phyloP scores from a whole-genome alignment of 2,329 filamentous ascomycete genomes.

The Diaporthe aspalathi region DNA sequence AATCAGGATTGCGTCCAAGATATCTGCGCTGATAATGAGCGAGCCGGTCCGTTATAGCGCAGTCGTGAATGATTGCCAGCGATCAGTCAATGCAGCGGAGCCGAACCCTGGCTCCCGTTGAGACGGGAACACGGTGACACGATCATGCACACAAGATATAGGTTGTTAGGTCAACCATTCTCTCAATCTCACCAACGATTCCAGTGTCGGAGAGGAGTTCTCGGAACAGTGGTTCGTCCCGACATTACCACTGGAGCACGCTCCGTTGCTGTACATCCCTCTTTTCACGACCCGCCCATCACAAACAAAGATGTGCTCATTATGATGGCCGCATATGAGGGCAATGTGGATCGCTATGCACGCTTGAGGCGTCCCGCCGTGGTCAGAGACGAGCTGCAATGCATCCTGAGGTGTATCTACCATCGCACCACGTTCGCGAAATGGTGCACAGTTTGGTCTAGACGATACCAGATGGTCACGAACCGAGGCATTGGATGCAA shows the following conservation, averaged over 20 bases:
- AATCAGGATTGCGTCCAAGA: neutral
- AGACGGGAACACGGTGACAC: neutral
- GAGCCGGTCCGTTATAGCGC: neutral
- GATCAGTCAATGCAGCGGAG: neutral
- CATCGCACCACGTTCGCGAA: neutral
- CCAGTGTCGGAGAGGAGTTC: neutral
- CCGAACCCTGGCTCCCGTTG: neutral
- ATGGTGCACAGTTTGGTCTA: neutral
- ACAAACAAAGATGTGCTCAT: constrained; percentile 10
- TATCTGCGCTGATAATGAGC: neutral
- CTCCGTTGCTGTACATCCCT: neutral
- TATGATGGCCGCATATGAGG: constrained; percentile 18
- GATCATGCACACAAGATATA: neutral
- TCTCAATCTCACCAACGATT: constrained; percentile 11
- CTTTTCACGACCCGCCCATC: neutral
- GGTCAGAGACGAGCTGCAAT: neutral
- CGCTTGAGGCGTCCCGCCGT: neutral
- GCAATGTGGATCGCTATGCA: constrained; percentile 12
- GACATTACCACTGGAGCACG: neutral
- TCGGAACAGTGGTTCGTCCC: neutral
- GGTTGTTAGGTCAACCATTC: neutral
- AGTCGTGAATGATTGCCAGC: constrained; percentile 3
- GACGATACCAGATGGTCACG: neutral
- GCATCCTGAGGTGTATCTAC: neutral
- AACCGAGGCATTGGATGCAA: neutral